Evolutionary conservation across 2,329 filamentous ascomycete genomes (phyloP).

Genomic region (Talaromyces sp.): DNA sequence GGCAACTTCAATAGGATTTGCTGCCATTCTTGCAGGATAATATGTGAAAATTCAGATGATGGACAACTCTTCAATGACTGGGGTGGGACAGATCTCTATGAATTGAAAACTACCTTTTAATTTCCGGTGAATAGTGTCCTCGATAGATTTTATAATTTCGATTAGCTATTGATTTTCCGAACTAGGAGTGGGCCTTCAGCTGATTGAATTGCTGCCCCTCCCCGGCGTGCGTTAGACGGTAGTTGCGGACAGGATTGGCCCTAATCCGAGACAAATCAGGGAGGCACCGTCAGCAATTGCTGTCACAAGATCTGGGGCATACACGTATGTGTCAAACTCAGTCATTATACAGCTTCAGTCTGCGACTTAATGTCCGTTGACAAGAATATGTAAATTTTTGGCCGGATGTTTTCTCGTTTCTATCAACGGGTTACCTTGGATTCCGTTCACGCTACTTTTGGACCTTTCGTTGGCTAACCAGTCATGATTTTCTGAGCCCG

Average conservation of each 20-base stretch:
- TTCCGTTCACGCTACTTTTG: not conserved
- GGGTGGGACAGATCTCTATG: not conserved
- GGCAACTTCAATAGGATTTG: constrained; percentile 43
- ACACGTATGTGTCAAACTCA: not conserved
- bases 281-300: not conserved
- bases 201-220: not conserved
- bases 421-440: no score
- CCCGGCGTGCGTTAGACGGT: not conserved
- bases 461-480: not conserved
- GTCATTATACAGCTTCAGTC: not conserved
- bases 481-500: no score
- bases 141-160: no score
- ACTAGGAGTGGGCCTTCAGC: not conserved
- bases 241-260: not conserved
- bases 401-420: not conserved
- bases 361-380: not conserved
- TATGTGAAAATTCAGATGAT: not conserved
- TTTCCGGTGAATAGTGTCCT: no score
- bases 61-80: not conserved
- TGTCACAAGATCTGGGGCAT: not conserved
- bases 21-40: not conserved
- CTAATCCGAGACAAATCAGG: not conserved
- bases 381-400: not conserved
- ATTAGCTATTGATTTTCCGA: not conserved
- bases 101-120: not conserved